Percentiles rank a stretch among this genome's conserved stretches.
phyloP scores from a whole-genome alignment of 768 basidiomycete species.

The Amanita subjunquillea region DNA sequence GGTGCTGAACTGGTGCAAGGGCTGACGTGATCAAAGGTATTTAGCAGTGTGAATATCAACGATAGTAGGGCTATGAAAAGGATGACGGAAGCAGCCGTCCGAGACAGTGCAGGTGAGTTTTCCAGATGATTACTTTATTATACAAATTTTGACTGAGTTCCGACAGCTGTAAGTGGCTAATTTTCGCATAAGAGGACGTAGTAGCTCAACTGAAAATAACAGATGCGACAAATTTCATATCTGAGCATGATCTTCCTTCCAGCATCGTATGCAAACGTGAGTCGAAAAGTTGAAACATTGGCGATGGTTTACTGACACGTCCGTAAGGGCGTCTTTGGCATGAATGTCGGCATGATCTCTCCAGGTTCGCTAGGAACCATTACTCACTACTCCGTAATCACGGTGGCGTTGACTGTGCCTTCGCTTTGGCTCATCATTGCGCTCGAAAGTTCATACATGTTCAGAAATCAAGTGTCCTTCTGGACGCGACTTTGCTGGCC shows the following conservation, averaged over 20 bases:
- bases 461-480: constrained; percentile 15
- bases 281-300: constrained; percentile 4
- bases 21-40: constrained; percentile 21
- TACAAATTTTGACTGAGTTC: not conserved
- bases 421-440: constrained; percentile 49
- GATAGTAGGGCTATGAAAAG: constrained; percentile 33
- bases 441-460: constrained; percentile 35
- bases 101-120: constrained; percentile 19
- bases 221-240: constrained; percentile 32
- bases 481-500: constrained; percentile 28
- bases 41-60: constrained; percentile 35
- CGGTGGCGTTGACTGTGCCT: constrained; percentile 35
- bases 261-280: constrained; percentile 39
- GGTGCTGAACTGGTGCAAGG: not conserved
- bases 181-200: not conserved
- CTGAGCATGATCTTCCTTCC: constrained; percentile 42
- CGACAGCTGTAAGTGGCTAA: constrained; percentile 8
- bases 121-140: not conserved
- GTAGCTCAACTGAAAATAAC: not conserved
- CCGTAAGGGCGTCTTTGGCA: constrained; percentile 42
- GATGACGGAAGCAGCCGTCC: constrained; percentile 28
- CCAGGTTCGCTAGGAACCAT: constrained; percentile 26
- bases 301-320: not conserved
- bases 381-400: constrained; percentile 28
- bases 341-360: constrained; percentile 42